phyloP scores from a whole-genome alignment of 1,284 basidiomycete species.

The Agroathelia rolfsii region DNA sequence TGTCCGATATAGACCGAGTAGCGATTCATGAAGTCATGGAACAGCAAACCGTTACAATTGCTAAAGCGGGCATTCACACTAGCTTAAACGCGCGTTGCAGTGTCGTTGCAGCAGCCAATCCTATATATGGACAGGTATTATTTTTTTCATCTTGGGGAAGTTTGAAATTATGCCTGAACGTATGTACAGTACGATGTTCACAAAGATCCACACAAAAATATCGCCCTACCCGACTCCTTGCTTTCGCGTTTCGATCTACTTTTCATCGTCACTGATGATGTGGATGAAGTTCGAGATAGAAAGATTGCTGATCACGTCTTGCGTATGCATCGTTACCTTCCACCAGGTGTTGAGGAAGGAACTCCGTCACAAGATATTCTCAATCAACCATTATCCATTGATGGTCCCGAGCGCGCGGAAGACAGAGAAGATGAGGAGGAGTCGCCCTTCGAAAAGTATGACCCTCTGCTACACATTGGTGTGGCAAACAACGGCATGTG shows the following conservation, averaged over 20 bases:
- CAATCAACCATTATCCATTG: conserved; percentile 79
- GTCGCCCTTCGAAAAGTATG: conserved; percentile 91
- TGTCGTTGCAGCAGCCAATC: conserved; percentile 97
- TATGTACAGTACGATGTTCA: conserved; percentile 92
- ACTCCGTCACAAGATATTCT: conserved; percentile 84
- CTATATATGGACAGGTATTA: conserved; percentile 90
- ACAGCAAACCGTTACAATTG: conserved; percentile 98
- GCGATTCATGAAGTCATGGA: conserved; percentile 99
- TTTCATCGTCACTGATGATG: conserved; percentile 97
- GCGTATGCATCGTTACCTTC: conserved; percentile 94
- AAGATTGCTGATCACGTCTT: conserved; percentile 96
- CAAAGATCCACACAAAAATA: conserved; percentile 98
- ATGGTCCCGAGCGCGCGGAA: conserved; percentile 54
- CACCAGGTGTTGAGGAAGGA: conserved; percentile 94
- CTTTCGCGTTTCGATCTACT: conserved; percentile 98
- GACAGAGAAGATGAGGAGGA: conserved; percentile 56
- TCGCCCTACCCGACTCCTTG: conserved; percentile 95
- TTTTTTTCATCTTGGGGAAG: conserved; percentile 5
- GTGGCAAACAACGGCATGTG: conserved; percentile 36
- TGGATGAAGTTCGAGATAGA: conserved; percentile 90
- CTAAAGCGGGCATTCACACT: conserved; percentile 98
- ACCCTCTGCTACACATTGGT: conserved; percentile 90
- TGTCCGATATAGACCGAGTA: conserved; percentile 98
- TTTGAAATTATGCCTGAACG: conserved; percentile 8
- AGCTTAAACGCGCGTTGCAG: conserved; percentile 96